Conservation (phyloP, 352 stramenopile species). For the Pelagophyceae sp. region DNA sequence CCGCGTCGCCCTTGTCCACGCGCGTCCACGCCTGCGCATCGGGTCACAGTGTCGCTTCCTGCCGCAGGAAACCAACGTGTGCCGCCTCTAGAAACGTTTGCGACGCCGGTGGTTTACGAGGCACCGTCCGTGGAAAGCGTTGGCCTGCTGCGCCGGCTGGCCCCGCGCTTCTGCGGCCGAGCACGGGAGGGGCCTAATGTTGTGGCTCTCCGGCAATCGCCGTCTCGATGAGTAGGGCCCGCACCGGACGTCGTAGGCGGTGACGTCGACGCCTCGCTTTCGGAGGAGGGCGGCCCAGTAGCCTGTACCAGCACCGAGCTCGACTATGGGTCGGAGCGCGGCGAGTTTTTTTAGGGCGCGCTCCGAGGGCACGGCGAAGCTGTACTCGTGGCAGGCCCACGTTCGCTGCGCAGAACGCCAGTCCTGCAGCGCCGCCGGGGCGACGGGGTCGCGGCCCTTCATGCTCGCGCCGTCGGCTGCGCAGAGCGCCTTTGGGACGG, state of each 20-base stretch:
- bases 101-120: too few species aligned
- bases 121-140: constrained; percentile 1
- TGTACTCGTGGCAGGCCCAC: constrained; percentile 49
- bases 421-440: constrained; percentile 42
- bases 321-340: constrained; percentile 50
- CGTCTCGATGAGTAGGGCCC: too few species aligned
- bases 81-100: too few species aligned
- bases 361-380: constrained; percentile 38
- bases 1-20: not conserved
- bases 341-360: constrained; percentile 30
- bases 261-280: constrained; percentile 61
- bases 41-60: too few species aligned
- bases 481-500: too few species aligned
- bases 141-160: not conserved
- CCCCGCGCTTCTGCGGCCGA: too few species aligned
- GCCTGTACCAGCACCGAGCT: constrained; percentile 75
- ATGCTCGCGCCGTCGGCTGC: constrained; percentile 3
- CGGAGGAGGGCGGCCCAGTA: constrained; percentile 71
- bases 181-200: too few species aligned
- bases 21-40: not conserved
- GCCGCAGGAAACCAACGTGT: too few species aligned
- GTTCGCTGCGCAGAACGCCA: constrained; percentile 52
- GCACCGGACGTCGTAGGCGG: constrained; percentile 67
- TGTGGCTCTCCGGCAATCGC: too few species aligned
- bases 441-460: constrained; percentile 41